Percentiles rank a stretch among this genome's conserved stretches.
Evolutionary conservation across 805 yeast genomes (phyloP).

Genomic region (Yarrowia osloensis): DNA sequence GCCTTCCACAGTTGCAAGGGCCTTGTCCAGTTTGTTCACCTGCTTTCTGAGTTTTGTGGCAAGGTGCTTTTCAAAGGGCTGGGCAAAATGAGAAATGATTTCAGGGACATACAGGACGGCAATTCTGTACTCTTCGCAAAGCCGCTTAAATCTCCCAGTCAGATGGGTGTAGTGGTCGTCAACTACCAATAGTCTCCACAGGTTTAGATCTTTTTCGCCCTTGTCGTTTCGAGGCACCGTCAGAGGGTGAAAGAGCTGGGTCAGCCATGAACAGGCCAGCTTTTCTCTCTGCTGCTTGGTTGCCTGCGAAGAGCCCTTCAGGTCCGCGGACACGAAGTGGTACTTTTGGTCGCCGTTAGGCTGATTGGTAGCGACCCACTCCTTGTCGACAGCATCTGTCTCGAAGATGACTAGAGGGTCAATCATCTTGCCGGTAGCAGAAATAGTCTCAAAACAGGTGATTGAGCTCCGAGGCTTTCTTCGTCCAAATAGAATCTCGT

Average conservation of each 20-base stretch:
- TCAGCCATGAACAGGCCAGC: background rate
- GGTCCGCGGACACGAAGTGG: background rate
- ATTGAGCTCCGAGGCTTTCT: too few relatives aligned
- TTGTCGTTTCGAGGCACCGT: background rate
- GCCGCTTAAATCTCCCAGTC: background rate
- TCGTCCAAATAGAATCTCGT: background rate
- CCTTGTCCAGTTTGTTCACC: background rate
- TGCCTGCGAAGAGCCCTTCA: too few relatives aligned
- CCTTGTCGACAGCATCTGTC: background rate
- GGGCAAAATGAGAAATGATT: background rate
- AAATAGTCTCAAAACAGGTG: too few relatives aligned
- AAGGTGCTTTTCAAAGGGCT: background rate
- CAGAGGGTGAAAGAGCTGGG: background rate
- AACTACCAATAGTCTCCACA: background rate
- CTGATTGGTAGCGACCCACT: background rate
- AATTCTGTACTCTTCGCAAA: background rate
- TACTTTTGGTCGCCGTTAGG: background rate
- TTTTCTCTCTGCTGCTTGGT: too few relatives aligned
- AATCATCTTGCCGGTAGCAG: too few relatives aligned
- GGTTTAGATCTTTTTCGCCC: background rate
- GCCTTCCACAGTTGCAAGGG: background rate
- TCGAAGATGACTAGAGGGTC: background rate
- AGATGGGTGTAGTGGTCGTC: background rate
- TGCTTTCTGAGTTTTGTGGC: background rate
- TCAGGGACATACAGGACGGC: background rate